Conservation (phyloP, 106 monocot species). For the Acanthochlamys bracteata region DNA sequence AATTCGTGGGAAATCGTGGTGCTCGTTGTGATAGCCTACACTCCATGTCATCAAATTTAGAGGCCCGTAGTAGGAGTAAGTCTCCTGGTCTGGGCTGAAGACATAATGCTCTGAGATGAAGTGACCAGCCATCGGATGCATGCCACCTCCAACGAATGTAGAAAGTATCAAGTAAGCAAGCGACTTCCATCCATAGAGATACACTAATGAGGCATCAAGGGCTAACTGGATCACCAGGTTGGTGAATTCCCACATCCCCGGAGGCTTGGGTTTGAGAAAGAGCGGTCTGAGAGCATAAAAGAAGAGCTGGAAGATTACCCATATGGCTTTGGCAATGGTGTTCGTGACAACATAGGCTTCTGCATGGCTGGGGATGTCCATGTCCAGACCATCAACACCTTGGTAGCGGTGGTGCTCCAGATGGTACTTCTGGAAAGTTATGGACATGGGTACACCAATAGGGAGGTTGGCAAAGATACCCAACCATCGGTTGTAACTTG, state of each 20-base stretch:
- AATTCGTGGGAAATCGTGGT: constrained; percentile 91
- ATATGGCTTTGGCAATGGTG: constrained; percentile 48
- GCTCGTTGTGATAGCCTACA: constrained; percentile 90
- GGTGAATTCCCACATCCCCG: constrained; percentile 76
- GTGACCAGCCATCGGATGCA: constrained; percentile 94
- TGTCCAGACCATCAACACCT: constrained; percentile 81
- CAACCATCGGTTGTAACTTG: constrained; percentile 62
- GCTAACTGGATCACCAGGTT: constrained; percentile 50
- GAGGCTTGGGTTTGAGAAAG: constrained; percentile 85
- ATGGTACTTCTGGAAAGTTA: constrained; percentile 97
- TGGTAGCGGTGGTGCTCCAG: constrained; percentile 91
- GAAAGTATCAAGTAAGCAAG: constrained; percentile 68
- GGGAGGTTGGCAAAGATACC: constrained; percentile 95
- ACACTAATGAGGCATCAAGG: constrained; percentile 37
- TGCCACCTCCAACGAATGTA: constrained; percentile 82
- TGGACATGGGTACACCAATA: constrained; percentile 90
- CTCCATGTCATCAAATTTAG: constrained; percentile 81
- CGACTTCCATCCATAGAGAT: constrained; percentile 66
- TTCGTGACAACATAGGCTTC: constrained; percentile 50
- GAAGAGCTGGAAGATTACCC: constrained; percentile 84
- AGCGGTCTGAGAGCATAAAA: constrained; percentile 80
- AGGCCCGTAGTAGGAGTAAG: constrained; percentile 85
- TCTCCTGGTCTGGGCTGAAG: constrained; percentile 72
- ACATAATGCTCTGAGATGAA: constrained; percentile 97
- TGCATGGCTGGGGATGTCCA: constrained; percentile 58